A percentile compares a stretch with the other conserved stretches of the same genome.
Evolutionary conservation across 1,139 yeast genomes (phyloP).

Genomic region (Kodamaea suecica): DNA sequence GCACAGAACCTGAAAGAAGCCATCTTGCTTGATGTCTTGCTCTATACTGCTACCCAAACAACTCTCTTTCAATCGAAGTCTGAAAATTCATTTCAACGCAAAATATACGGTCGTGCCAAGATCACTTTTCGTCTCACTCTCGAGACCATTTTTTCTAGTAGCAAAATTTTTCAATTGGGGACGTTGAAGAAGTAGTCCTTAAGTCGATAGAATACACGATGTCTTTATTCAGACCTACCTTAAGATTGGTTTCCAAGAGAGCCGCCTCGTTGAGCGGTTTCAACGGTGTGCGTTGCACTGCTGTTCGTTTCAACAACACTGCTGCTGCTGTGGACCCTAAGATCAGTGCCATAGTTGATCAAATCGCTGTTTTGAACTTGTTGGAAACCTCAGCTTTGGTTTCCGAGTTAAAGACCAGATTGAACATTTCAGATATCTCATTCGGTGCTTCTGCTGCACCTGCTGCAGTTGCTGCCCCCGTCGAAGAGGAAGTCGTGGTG

Average conservation of each 20-base stretch:
- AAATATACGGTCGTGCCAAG: background rate
- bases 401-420: constrained; percentile 75
- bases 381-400: constrained; percentile 87
- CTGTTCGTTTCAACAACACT: constrained; percentile 20
- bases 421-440: constrained; percentile 91
- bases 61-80: too few species aligned
- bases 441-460: constrained; percentile 70
- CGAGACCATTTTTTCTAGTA: background rate
- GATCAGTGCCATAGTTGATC: constrained; percentile 82
- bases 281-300: constrained; percentile 45
- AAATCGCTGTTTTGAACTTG: constrained; percentile 82
- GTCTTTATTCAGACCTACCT: constrained; percentile 37
- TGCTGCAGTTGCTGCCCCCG: constrained; percentile 71
- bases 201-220: constrained; percentile 13
- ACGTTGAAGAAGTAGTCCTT: too few species aligned
- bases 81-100: background rate
- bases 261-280: constrained; percentile 31
- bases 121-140: too few species aligned
- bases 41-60: background rate
- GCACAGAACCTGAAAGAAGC: constrained; percentile 91
- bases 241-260: constrained; percentile 32
- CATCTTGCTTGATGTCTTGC: constrained; percentile 37
- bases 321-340: constrained; percentile 75
- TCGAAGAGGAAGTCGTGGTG: constrained; percentile 73
- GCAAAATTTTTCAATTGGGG: constrained; percentile 3